Base-by-base conservation (phyloP, 106 monocot species). In the Dioscorea dumetorum region DNA sequence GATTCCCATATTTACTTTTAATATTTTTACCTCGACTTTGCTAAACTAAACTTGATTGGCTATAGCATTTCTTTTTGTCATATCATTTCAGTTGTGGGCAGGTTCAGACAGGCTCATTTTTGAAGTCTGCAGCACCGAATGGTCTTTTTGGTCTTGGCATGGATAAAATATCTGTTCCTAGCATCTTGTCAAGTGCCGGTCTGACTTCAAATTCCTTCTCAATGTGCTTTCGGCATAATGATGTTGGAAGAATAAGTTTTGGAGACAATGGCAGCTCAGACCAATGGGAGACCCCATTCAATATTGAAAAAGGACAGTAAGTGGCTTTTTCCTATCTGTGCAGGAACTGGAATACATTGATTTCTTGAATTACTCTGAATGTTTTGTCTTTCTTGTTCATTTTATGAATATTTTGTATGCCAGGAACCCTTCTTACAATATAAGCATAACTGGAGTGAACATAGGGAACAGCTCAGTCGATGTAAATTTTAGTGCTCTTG, bases 81-180 rank as follows among this genome's bases (percentile, higher is more conserved):
- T 49, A 54, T 49, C 57, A 70, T 8, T 75, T 70, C 72, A 92
- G 97, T 21, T 97, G 97, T 76, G 97, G 92, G 68, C 65, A 77
- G 80, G 49, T 73, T 32, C 97, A 97, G 72, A 97, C 92, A 50
- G 97, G 97, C 70, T 84, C 86, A 24, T 87, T 97, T 79, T 78
- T 97, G 33, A 81, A 78, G 15, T 58, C 73, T 74, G 97, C 87
- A 61, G 97, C 97, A 61, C 92, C 89, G 7, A 87, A 97, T 71
- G 97, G 97, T 62, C 84, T 97, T 70, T 81, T 97, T 78, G 97
- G 97, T 48, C 97, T 97, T 65, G 89, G 92, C 22, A 74, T 87
- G 82, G 81, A 83, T 33, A 81, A 80, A 6, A 67, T 79, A 65
- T 92, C 97, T 32, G 92, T 97, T 59, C 97, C 97, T 35, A 97